Evolutionary conservation across 345 rosid species (phyloP).

Genomic region (Aegle marmelos): DNA sequence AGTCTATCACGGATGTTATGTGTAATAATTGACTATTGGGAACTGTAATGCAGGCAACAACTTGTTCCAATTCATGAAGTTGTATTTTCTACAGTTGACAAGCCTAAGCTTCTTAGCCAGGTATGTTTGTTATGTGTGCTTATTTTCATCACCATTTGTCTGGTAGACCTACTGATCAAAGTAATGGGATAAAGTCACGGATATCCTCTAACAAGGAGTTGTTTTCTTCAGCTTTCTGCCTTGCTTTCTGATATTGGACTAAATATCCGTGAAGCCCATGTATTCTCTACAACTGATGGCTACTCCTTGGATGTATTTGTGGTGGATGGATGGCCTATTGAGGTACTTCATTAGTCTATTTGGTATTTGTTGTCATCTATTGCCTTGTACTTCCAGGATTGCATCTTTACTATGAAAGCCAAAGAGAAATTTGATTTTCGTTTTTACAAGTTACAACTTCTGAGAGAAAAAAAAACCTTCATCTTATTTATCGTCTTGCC

Average conservation of each 20-base stretch:
- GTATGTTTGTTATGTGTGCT: constrained; percentile 23
- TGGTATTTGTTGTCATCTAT: background rate
- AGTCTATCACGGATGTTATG: background rate
- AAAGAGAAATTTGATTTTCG: background rate
- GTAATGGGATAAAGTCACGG: background rate
- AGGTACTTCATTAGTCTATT: constrained; percentile 36
- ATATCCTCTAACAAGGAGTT: constrained; percentile 20
- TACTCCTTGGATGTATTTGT: constrained; percentile 79
- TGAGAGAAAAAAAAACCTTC: background rate
- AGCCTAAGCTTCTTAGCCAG: constrained; percentile 79
- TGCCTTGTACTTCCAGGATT: background rate
- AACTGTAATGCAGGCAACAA: constrained; percentile 48
- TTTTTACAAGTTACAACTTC: background rate
- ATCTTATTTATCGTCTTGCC: background rate
- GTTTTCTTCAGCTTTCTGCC: constrained; percentile 63
- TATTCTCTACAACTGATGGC: constrained; percentile 73
- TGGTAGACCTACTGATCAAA: constrained; percentile 3
- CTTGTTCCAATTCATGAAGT: constrained; percentile 58
- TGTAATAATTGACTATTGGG: constrained; percentile 13
- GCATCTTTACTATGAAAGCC: background rate
- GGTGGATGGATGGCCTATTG: constrained; percentile 69
- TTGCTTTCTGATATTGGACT: constrained; percentile 76
- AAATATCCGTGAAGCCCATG: constrained; percentile 81
- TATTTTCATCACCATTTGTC: background rate
- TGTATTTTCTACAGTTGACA: constrained; percentile 65